Evolutionary conservation across 176 grass and related monocot species (phyloP), one percentile per base, ranked within the genome.

Genomic region (Bolboschoenus planiculmis): DNA sequence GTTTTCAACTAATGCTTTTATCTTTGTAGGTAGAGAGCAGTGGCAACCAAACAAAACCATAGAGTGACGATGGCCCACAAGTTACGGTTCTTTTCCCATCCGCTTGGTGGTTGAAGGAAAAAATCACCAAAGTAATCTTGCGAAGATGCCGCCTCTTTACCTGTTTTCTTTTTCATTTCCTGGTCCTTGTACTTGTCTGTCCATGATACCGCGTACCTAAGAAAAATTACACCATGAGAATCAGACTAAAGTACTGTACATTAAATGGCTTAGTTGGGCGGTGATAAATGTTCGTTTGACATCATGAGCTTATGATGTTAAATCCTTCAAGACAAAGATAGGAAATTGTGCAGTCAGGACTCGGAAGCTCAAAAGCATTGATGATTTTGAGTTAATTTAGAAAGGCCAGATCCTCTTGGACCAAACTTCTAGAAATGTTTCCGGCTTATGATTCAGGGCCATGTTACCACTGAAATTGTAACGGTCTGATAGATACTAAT

Each of bases 191-290:
- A 84, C 84, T 99, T 99, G 82, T 95, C 96, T 1, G 92, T 95
- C 92, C 96, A 99, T 47, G 91, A 93, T 58, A 86, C 96, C 0
- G 96, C 96, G 18, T 99, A 99, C 88, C 96, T 99, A 73, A 33
- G 55, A 85, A 80, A 36, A 67, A 86, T 65, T 5, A 44, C 24
- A 88, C 15, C 5, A 78, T 15, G 37, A 6, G 16, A 31, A 68
- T 62, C 30, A 56, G 29, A 68, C 35, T 37, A 36, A 7, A 82
- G 66, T 58, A 11, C 33, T 48, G 23, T 47, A 50, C 24, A 6
- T 18, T 7, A 13, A 24, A 42, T 42, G 66, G 8, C 36, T 24
- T 26, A 37, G 37, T 23, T 40, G 20, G 55, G 40, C 61, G 33
- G 24, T 40, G 20, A 57, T 20, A 56, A 31, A n/a, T 24, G 26